Conservation (phyloP, 768 basidiomycete species). For the Royoungia palumana region DNA sequence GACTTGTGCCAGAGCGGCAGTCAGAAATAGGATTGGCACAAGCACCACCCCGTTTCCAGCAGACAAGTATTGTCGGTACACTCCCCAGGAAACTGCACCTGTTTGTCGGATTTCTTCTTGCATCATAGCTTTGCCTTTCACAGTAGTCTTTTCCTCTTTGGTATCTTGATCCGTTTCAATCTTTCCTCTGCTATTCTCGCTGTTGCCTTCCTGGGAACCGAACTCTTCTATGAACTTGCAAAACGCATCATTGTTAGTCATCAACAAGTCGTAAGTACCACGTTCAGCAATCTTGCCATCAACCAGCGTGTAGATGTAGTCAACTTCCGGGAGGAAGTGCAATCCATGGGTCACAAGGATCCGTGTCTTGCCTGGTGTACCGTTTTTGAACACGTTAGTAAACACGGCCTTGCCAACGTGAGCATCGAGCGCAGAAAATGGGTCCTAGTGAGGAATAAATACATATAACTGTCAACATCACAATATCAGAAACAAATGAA, state of each 20-base stretch:
- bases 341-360: slow-evolving; percentile 90
- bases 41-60: slow-evolving; percentile 68
- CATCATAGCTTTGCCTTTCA: slow-evolving; percentile 61
- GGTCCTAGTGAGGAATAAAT: slow-evolving; percentile 48
- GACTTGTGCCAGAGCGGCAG: slow-evolving; percentile 65
- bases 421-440: slow-evolving; percentile 87
- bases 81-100: slow-evolving; percentile 44
- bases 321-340: slow-evolving; percentile 84
- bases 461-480: too few species aligned
- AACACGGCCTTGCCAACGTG: slow-evolving; percentile 89
- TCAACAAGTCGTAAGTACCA: slow-evolving; percentile 75
- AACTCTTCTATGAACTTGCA: slow-evolving; percentile 73
- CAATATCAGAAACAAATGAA: too few species aligned
- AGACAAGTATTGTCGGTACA: slow-evolving; percentile 52
- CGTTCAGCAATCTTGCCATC: slow-evolving; percentile 77
- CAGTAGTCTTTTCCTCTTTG: slow-evolving; percentile 31
- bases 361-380: slow-evolving; percentile 66
- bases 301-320: slow-evolving; percentile 77
- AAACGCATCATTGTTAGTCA: slow-evolving; percentile 62
- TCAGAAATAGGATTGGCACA: slow-evolving; percentile 60
- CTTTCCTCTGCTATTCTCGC: slow-evolving; percentile 39
- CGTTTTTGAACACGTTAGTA: slow-evolving; percentile 72
- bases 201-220: slow-evolving; percentile 54
- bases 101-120: slow-evolving; percentile 80
- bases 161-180: slow-evolving; percentile 31